Base-by-base conservation (phyloP, 148 eudicot species). In the Cornus florida region DNA sequence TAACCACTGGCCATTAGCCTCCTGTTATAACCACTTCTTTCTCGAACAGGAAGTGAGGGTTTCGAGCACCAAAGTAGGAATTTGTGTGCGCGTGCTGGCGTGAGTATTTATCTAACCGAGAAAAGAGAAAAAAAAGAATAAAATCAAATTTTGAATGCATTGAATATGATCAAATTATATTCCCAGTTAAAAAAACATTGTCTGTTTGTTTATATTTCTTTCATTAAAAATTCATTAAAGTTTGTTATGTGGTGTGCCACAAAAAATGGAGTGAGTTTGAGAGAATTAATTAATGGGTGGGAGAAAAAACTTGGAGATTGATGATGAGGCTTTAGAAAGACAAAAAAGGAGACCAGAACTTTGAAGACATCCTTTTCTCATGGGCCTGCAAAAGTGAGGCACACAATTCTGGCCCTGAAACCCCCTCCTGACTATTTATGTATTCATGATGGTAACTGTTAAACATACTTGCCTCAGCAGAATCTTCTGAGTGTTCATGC, bases 401-500 rank as follows among this genome's bases (percentile, higher is more conserved):
- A 72, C 67, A 76, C 62, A 65, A 75, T 69, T 75, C 70, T 24
- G 74, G 78, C 23, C 41, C 78, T 68, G 69, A 75, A 74, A 43
- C 32, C n/a, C 14, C 20, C 14, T 7, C 50, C 9, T 72, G 73
- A 7, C 23, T 14, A 16, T 72, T 71, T 28, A 16, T 62, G 76
- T 41, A 72, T 60, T 72, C 41, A 72, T 64, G 31, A 31, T 71
- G 71, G 71, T 50, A 81, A 72, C 77, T 72, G 80, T 73, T 67
- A 35, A 35, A 73, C 80, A 77, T 67, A 56, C 73, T 35, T 72
- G 68, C 80, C 77, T 72, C 80, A 77, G 84, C 84, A 81, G 80
- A 82, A 72, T 82, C 80, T 82, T 77, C 69, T 32, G 80, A 53
- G 69, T 64, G 73, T 74, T 71, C 83, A 77, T 82, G 84, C 67